Evolutionary conservation across 805 yeast genomes (phyloP).

Genomic region (Cyberlindnera japonica): DNA sequence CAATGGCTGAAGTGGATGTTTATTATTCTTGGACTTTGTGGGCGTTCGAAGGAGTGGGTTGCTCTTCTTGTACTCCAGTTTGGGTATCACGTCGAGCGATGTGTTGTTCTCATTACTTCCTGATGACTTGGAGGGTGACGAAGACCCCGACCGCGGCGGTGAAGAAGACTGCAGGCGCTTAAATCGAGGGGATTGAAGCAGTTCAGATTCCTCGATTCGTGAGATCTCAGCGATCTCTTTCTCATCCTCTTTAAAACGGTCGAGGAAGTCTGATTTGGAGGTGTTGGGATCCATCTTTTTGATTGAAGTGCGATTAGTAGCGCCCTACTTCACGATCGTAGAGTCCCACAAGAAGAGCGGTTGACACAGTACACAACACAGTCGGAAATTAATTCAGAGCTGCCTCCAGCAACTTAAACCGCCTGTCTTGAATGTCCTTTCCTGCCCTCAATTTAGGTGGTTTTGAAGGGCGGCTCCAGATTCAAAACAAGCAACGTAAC

Average conservation of each 20-base stretch:
- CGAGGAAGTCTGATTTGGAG: conserved; percentile 22
- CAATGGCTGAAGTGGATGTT: conserved; percentile 15
- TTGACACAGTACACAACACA: no score
- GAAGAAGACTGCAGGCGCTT: conserved; percentile 26
- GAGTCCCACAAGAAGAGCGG: no score
- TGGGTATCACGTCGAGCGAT: conserved; percentile 22
- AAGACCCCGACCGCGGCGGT: conserved; percentile 23
- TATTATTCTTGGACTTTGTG: conserved; percentile 15
- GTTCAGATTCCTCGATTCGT: conserved; percentile 24
- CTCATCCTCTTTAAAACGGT: conserved; percentile 26
- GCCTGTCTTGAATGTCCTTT: no score
- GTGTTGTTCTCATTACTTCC: conserved; percentile 14
- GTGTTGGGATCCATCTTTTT: conserved; percentile 14
- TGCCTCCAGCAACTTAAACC: no score
- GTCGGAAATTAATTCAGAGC: no score
- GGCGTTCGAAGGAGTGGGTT: conserved; percentile 23
- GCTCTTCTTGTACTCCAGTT: conserved; percentile 16
- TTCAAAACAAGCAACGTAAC: conserved; percentile 6
- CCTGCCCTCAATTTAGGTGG: neutral
- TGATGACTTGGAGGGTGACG: conserved; percentile 21
- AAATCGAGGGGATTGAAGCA: conserved; percentile 27
- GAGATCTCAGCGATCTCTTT: conserved; percentile 23
- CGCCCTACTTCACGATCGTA: neutral
- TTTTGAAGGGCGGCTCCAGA: neutral
- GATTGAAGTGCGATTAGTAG: neutral